Percentiles rank a stretch among this genome's conserved stretches.
These are phyloP conservation scores for Tagetes erecta DNA, from an alignment of 129 eudicot genomes.

Conservation along the genomic window DNA sequence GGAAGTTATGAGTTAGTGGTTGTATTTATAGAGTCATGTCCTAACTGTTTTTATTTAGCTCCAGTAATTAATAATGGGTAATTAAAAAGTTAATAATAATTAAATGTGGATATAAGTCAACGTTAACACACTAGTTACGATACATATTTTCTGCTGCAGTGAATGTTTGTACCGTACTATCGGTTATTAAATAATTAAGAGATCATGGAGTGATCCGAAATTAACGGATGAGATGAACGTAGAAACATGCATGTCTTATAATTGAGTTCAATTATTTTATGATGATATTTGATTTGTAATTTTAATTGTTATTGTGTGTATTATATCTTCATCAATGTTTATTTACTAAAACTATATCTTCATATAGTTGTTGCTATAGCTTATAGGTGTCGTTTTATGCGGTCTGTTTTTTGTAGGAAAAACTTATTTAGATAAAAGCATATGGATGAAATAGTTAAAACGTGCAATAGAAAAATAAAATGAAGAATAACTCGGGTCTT, in stretches of 20 bases:
- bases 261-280: conserved; percentile 11
- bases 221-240: conserved; percentile 29
- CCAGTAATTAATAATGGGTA: neutral
- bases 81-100: neutral
- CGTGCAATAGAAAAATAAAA: too few relatives aligned
- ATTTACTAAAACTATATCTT: too few relatives aligned
- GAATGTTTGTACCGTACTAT: conserved; percentile 43
- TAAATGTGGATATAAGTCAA: conserved; percentile 30
- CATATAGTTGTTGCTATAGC: too few relatives aligned
- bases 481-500: too few relatives aligned
- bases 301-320: too few relatives aligned
- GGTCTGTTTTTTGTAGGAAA: too few relatives aligned
- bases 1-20: conserved; percentile 27
- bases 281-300: neutral
- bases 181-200: neutral
- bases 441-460: too few relatives aligned
- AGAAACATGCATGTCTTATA: conserved; percentile 21
- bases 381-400: too few relatives aligned
- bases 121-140: conserved; percentile 39
- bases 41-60: conserved; percentile 28
- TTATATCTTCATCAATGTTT: neutral
- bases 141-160: conserved; percentile 29
- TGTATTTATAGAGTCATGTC: conserved; percentile 34
- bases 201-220: conserved; percentile 40
- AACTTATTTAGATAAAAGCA: too few relatives aligned